phyloP scores from a whole-genome alignment of 176 grass and related monocot genomes.

The Zoysia japonica region DNA sequence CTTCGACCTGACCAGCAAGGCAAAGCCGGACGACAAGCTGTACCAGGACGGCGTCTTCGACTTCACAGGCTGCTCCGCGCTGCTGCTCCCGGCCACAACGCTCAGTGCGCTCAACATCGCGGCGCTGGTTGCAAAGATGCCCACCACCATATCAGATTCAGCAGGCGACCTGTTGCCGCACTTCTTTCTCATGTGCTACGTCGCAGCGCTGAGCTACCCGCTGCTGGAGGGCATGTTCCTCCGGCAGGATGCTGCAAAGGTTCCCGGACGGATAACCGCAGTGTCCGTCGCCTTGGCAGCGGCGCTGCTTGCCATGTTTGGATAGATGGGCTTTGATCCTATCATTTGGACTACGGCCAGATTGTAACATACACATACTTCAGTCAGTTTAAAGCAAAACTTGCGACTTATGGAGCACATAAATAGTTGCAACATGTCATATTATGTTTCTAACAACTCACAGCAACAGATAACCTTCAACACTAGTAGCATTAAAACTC shows the following conservation, averaged over 20 bases:
- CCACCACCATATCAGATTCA: too few relatives aligned
- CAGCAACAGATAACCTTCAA: neutral
- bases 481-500: neutral
- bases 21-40: neutral
- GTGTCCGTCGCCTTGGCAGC: conserved; percentile 35
- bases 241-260: conserved; percentile 38
- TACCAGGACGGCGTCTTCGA: conserved; percentile 56
- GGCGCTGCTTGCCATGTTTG: conserved; percentile 27
- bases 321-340: neutral
- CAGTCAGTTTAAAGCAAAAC: neutral
- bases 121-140: conserved; percentile 2
- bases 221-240: conserved; percentile 55
- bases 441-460: conserved; percentile 29
- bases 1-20: conserved; percentile 59
- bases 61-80: conserved; percentile 45
- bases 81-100: conserved; percentile 65
- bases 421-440: neutral
- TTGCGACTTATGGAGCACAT: conserved; percentile 27
- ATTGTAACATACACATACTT: neutral
- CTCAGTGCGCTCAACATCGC: conserved; percentile 54
- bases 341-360: neutral
- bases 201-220: conserved; percentile 47
- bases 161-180: conserved; percentile 30
- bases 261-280: conserved; percentile 13
- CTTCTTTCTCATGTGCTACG: conserved; percentile 46